Percentiles rank a stretch among this genome's conserved stretches.
Conservation (phyloP, 164 flowering plant genomes). For the Paratinospora sagittata region DNA sequence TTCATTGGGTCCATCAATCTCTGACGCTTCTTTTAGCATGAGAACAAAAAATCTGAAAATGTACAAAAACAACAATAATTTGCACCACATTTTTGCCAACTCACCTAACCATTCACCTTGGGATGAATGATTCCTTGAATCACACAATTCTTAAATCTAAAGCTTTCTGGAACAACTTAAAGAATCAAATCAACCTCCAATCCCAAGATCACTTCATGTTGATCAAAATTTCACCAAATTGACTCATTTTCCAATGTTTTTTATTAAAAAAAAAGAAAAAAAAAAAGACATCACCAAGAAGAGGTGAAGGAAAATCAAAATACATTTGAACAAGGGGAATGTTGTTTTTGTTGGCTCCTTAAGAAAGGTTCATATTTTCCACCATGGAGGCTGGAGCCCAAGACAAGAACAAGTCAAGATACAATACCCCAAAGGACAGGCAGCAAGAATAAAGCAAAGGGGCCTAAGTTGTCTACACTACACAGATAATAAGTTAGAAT, state of each 20-base stretch:
- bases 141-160: background rate
- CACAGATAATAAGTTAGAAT: slow-evolving; percentile 13
- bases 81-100: slow-evolving; percentile 9
- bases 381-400: slow-evolving; percentile 11
- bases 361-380: background rate
- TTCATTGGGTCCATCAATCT: slow-evolving; percentile 6
- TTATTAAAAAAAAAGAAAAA: too few species aligned
- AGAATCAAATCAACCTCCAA: background rate
- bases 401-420: slow-evolving; percentile 13
- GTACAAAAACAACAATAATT: slow-evolving; percentile 2
- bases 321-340: background rate
- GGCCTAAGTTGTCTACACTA: slow-evolving; percentile 6
- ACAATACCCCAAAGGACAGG: slow-evolving; percentile 6
- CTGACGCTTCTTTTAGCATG: background rate
- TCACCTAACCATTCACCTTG: background rate
- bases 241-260: background rate
- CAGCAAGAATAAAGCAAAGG: slow-evolving; percentile 19
- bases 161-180: background rate
- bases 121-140: too few species aligned
- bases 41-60: background rate
- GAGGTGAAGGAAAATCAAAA: slow-evolving; percentile 3
- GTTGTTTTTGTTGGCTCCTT: background rate
- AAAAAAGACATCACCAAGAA: too few species aligned
- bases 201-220: background rate
- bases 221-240: background rate